Conservation (phyloP, 2,329 filamentous ascomycete genomes). For the Clarireedia homoeocarpa region DNA sequence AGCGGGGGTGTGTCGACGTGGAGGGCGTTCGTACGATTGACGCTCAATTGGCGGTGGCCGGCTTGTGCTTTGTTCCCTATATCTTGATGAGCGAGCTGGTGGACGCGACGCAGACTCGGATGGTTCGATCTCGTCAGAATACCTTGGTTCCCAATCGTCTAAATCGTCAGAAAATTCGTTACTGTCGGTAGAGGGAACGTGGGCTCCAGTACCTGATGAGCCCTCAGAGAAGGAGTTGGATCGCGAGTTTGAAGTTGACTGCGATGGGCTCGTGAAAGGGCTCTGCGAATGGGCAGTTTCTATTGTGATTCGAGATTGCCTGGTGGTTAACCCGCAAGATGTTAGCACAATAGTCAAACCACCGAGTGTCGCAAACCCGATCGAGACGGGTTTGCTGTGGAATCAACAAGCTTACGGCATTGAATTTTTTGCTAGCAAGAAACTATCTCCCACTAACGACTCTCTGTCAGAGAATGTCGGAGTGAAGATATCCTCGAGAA, state of each 20-base stretch:
- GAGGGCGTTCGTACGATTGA: constrained; percentile 22
- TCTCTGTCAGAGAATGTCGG: constrained; percentile 28
- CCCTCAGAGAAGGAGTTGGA: constrained; percentile 25
- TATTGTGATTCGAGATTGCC: constrained; percentile 18
- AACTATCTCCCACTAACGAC: constrained; percentile 28
- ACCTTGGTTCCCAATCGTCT: constrained; percentile 30
- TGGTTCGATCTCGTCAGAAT: constrained; percentile 45
- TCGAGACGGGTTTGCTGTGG: background rate
- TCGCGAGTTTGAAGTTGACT: constrained; percentile 21
- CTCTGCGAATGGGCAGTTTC: constrained; percentile 15
- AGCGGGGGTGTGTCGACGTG: constrained; percentile 29
- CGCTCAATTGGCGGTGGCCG: constrained; percentile 31
- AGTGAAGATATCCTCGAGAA: constrained; percentile 26
- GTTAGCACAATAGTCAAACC: constrained; percentile 1
- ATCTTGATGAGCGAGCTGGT: constrained; percentile 20
- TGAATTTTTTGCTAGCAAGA: constrained; percentile 16
- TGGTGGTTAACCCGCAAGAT: background rate
- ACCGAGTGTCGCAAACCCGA: background rate
- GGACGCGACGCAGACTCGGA: constrained; percentile 49
- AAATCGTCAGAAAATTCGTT: constrained; percentile 33
- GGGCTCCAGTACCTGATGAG: constrained; percentile 27
- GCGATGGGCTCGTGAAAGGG: constrained; percentile 18
- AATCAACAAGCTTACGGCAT: constrained; percentile 16
- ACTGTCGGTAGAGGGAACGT: constrained; percentile 28
- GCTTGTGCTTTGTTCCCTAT: constrained; percentile 26